Conservation (phyloP, 768 basidiomycete species). For the Dendrothele bispora region DNA sequence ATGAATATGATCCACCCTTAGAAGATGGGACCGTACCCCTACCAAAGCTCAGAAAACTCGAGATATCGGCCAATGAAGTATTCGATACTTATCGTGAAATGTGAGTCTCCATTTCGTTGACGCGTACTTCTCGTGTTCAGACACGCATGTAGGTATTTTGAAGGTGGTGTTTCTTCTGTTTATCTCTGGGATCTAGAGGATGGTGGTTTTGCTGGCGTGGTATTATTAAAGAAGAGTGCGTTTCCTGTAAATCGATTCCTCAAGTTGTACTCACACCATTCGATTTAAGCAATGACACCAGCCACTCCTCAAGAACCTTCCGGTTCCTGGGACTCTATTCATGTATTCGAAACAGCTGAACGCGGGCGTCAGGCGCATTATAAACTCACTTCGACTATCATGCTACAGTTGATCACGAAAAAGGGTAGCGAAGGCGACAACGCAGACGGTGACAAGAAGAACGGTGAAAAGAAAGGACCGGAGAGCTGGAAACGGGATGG, state of each 20-base stretch:
- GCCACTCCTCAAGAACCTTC: conserved; percentile 59
- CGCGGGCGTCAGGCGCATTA: conserved; percentile 92
- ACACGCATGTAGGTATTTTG: conserved; percentile 71
- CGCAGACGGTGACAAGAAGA: conserved; percentile 34
- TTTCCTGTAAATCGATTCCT: not conserved
- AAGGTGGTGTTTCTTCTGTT: conserved; percentile 96
- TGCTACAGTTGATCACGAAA: conserved; percentile 83
- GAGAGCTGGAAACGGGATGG: conserved; percentile 64
- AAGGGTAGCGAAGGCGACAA: conserved; percentile 31
- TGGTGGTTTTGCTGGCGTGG: conserved; percentile 94
- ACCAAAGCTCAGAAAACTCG: conserved; percentile 83
- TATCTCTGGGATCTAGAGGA: conserved; percentile 99
- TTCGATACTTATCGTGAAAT: conserved; percentile 98
- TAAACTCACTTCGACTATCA: conserved; percentile 95
- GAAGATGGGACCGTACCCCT: conserved; percentile 89
- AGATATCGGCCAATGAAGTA: conserved; percentile 91
- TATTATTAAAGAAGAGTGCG: conserved; percentile 91
- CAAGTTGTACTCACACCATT: not conserved
- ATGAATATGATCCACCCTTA: conserved; percentile 88
- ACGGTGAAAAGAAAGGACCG: conserved; percentile 34
- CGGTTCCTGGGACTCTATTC: conserved; percentile 97
- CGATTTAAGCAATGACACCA: conserved; percentile 57
- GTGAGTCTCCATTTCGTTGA: conserved; percentile 39
- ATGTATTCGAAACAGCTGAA: conserved; percentile 95
- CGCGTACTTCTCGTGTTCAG: not conserved